Evolutionary conservation across 148 eudicot genomes (phyloP).

Genomic region (Fagopyrum homotropicum): DNA sequence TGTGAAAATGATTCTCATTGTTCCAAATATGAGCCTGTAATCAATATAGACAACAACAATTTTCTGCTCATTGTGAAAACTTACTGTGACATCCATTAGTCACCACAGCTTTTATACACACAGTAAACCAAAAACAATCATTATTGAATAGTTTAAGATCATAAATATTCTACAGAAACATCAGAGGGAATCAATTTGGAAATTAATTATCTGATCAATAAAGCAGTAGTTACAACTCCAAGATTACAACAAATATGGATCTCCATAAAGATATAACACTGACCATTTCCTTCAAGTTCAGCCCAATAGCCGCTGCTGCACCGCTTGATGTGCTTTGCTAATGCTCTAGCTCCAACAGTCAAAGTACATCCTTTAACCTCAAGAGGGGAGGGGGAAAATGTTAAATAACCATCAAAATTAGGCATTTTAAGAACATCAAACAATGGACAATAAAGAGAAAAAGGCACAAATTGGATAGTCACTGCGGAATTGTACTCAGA

Average conservation of each 20-base stretch:
- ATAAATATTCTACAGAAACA: not conserved
- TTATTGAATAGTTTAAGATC: not conserved
- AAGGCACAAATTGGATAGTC: not conserved
- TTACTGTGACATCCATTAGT: not conserved
- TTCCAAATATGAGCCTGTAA: not conserved
- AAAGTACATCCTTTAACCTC: slow-evolving; percentile 69
- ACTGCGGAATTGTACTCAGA: not conserved
- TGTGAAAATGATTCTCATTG: not conserved
- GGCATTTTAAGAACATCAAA: not conserved
- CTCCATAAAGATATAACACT: slow-evolving; percentile 20
- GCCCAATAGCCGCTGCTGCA: slow-evolving; percentile 71
- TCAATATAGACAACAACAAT: not conserved
- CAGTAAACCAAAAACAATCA: not conserved
- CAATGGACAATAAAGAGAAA: not conserved
- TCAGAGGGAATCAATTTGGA: not conserved
- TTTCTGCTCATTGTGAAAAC: not conserved
- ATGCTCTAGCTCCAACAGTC: slow-evolving; percentile 86
- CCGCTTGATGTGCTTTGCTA: slow-evolving; percentile 71
- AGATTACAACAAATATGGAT: not conserved
- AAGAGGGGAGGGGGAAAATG: slow-evolving; percentile 19
- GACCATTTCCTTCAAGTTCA: slow-evolving; percentile 53
- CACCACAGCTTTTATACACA: not conserved
- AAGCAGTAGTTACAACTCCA: not conserved
- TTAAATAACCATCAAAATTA: not conserved
- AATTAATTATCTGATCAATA: not conserved